Base-by-base conservation (phyloP, 768 basidiomycete species). In the Agaricus blazei region DNA sequence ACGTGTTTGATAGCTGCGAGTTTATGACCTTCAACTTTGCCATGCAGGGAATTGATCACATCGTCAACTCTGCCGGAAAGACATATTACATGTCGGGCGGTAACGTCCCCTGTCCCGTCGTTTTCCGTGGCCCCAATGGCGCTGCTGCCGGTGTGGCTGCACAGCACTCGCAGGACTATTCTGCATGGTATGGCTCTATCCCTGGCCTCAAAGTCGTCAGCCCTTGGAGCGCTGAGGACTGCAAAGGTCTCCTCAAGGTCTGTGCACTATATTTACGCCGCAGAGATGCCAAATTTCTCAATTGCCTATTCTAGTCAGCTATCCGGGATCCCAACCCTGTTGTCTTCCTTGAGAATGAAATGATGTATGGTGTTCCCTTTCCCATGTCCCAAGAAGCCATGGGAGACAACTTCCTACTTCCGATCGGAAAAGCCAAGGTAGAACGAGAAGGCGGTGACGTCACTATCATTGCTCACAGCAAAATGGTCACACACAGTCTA, bases 11-110 rank as follows among this genome's bases (percentile, higher is more conserved):
- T 57, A 93, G 91, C 66, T 98, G 95, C 81, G 96, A 98, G 78
- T 99, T 98, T 79, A 98, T 98, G 96, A 98, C 96, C 14, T 98
- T 96, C 81, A 98, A 99, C 81, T 98, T 99, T 69, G 96, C 96
- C 61, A 99, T 98, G 96, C 93, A 95, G 75, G 95, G 97, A 56
- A 98, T 99, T 70, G 97, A 99, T 76, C 97, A 99, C 68, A 99
- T 99, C 60, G 93, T 99, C 73, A 99, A 99, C 82, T 98, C 97
- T n/a, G 97, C 90, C 54, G 97, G 93, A 58, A 99, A 98, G 80
- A 99, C 97, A 3, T 95, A 98, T 75, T 99, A 99, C 83, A 99
- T 99, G 97, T 98, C 97, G 38, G 97, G 97, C 56, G 97, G 97
- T 60, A 98, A 94, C 66, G 95, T 98, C 15, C 91, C 94, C 9